Percentiles rank a stretch among this genome's conserved stretches.
phyloP scores from a whole-genome alignment of 2,329 filamentous ascomycete species.

The Verticillium tricorpus region DNA sequence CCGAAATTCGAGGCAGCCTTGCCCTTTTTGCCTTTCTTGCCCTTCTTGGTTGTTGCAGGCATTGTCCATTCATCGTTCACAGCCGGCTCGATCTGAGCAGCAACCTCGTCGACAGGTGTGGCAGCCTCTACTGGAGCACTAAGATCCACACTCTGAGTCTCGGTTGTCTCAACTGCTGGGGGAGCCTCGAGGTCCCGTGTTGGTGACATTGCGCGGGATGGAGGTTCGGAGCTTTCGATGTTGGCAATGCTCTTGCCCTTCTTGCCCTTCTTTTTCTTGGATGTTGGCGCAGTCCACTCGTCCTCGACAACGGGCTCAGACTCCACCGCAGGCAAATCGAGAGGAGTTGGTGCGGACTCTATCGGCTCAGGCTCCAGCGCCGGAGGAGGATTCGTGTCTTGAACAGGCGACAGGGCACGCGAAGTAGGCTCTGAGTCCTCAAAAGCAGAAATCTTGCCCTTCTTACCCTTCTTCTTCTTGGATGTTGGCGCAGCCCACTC shows the following conservation, averaged over 20 bases:
- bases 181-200: too few relatives aligned
- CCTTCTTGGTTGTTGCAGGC: slow-evolving; percentile 19
- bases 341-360: background rate
- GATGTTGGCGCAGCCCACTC: slow-evolving; percentile 5
- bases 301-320: slow-evolving; percentile 3
- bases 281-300: slow-evolving; percentile 5
- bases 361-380: background rate
- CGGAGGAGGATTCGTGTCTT: background rate
- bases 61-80: background rate
- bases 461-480: slow-evolving; percentile 23
- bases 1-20: background rate
- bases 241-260: background rate
- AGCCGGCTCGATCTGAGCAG: background rate
- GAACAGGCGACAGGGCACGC: background rate
- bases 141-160: slow-evolving; percentile 1
- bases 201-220: slow-evolving; percentile 1
- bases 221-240: background rate
- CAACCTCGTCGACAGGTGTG: background rate
- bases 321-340: background rate
- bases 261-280: slow-evolving; percentile 23
- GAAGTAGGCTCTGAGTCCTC: background rate
- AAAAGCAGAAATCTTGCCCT: background rate
- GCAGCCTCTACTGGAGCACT: slow-evolving; percentile 12
- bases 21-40: slow-evolving; percentile 19
- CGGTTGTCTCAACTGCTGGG: background rate